phyloP scores from a whole-genome alignment of 1,284 basidiomycete genomes.

The Lentinula novae-zelandiae region DNA sequence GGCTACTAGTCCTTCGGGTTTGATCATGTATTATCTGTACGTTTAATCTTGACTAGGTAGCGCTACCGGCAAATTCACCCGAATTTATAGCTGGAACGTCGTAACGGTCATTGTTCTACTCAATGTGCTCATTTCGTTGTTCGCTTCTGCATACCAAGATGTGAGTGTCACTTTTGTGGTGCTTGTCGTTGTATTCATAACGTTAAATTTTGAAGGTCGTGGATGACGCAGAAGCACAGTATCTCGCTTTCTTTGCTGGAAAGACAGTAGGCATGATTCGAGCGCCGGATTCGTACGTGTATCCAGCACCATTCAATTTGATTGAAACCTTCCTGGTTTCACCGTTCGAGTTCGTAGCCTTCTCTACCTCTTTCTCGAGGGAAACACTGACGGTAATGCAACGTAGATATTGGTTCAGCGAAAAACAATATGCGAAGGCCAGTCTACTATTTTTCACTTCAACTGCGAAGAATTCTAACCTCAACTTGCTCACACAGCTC shows the following conservation, averaged over 20 bases:
- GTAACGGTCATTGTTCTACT: constrained; percentile 84
- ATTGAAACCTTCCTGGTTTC: constrained; percentile 79
- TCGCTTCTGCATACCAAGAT: constrained; percentile 86
- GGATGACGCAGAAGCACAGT: constrained; percentile 70
- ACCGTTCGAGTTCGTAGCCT: constrained; percentile 72
- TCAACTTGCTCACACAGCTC: constrained; percentile 30
- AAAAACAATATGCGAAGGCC: constrained; percentile 56
- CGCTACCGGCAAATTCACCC: background rate
- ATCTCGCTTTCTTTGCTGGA: constrained; percentile 83
- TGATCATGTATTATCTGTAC: constrained; percentile 80
- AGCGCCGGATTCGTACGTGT: constrained; percentile 77
- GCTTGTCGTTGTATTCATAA: background rate
- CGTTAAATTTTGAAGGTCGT: constrained; percentile 39
- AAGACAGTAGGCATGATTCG: constrained; percentile 83
- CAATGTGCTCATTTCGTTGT: constrained; percentile 94
- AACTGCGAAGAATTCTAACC: background rate
- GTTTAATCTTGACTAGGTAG: constrained; percentile 20
- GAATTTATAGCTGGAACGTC: constrained; percentile 70
- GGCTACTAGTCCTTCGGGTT: constrained; percentile 54
- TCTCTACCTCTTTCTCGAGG: background rate
- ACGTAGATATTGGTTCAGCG: constrained; percentile 31
- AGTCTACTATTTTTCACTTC: background rate
- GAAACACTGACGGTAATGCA: constrained; percentile 22
- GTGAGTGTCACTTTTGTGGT: constrained; percentile 42
- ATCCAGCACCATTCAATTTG: constrained; percentile 82